Evolutionary conservation across 2,329 filamentous ascomycete species (phyloP).

Genomic region (Myriosclerotinia duriaeana): DNA sequence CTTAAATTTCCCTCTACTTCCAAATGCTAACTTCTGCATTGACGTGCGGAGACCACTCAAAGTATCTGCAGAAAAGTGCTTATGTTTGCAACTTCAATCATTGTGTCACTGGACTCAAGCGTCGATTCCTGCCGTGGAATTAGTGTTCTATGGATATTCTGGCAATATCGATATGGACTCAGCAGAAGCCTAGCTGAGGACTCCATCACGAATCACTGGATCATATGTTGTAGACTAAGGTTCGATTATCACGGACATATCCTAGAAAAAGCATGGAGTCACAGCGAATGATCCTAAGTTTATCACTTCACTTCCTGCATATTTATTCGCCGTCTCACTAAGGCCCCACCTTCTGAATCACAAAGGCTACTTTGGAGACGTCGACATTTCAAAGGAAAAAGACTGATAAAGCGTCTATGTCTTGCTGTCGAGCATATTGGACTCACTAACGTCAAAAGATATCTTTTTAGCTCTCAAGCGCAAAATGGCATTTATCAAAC

Average conservation of each 20-base stretch:
- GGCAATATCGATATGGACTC: no score
- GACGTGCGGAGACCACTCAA: no score
- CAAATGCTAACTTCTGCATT: neutral
- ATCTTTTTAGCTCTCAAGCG: neutral
- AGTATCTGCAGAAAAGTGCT: neutral
- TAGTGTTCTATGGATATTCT: neutral
- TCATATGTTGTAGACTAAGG: no score
- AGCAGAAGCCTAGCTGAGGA: neutral
- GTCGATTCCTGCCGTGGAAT: no score
- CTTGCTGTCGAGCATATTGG: neutral
- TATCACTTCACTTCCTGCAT: neutral
- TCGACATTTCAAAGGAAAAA: no score
- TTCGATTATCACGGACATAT: neutral
- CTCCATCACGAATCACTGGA: no score
- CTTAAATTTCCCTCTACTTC: no score
- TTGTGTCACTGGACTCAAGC: rapidly evolving
- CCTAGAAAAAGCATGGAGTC: neutral
- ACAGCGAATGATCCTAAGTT: neutral
- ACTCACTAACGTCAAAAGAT: neutral
- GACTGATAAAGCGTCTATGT: neutral
- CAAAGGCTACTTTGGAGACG: neutral
- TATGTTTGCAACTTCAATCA: neutral
- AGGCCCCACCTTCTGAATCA: neutral
- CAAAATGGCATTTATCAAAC: no score
- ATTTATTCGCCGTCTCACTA: neutral